These are phyloP conservation scores for Raddia guianensis DNA, from an alignment of 176 grass and related monocot genomes.

Conservation along the genomic window DNA sequence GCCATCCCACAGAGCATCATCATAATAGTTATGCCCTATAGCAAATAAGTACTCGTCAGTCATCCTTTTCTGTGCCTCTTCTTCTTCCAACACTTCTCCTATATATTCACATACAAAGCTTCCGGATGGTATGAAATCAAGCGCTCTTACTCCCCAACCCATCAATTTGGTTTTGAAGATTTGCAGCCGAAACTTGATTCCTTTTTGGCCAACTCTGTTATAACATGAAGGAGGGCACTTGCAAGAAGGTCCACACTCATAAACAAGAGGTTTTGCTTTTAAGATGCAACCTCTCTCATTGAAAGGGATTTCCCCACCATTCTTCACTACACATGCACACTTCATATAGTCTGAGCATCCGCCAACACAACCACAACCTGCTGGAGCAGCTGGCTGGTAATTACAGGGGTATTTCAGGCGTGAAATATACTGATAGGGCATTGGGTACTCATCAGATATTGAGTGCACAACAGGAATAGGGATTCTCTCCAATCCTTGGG, in stretches of 20 bases:
- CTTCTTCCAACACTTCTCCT: conserved; percentile 67
- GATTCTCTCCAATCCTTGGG: conserved; percentile 68
- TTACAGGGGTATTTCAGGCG: conserved; percentile 46
- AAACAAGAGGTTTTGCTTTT: conserved; percentile 78
- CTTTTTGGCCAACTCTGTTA: conserved; percentile 83
- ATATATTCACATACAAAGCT: conserved; percentile 91
- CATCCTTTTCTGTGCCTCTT: conserved; percentile 69
- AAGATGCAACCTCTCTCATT: conserved; percentile 58
- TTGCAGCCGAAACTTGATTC: conserved; percentile 74
- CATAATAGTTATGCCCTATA: conserved; percentile 78
- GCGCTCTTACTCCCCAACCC: conserved; percentile 83
- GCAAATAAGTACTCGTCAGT: conserved; percentile 81
- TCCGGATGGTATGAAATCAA: conserved; percentile 73
- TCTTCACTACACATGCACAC: conserved; percentile 75
- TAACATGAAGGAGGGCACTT: conserved; percentile 74
- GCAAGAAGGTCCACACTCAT: conserved; percentile 86
- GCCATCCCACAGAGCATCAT: conserved; percentile 73
- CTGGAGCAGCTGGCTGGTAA: conserved; percentile 43
- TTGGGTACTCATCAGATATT: conserved; percentile 57
- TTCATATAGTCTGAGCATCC: conserved; percentile 65
- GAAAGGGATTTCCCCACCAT: conserved; percentile 77
- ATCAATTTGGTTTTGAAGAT: conserved; percentile 77
- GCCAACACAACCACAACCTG: conserved; percentile 59
- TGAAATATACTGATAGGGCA: conserved; percentile 60
- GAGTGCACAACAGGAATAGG: conserved; percentile 74